These are phyloP conservation scores for Solanum hybrid DNA, from an alignment of 305 asterid species.

Conservation along the genomic window DNA sequence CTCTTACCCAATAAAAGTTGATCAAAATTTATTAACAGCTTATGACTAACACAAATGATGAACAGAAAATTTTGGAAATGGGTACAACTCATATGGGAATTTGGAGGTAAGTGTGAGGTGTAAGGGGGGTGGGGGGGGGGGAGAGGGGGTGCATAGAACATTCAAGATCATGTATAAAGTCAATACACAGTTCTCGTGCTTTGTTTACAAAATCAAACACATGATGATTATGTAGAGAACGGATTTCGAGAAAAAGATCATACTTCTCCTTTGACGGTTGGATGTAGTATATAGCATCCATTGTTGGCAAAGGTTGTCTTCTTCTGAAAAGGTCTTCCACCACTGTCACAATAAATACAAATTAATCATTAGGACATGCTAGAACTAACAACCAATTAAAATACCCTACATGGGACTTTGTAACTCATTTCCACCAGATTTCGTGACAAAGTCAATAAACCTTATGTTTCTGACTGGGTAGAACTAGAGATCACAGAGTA, in stretches of 20 bases:
- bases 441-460: not conserved
- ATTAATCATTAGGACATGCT: not conserved
- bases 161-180: not conserved
- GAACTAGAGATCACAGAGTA: not conserved
- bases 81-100: not conserved
- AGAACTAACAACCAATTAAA: not conserved
- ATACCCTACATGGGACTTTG: not conserved
- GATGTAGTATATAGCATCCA: constrained; percentile 92
- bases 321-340: constrained; percentile 96
- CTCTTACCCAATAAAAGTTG: not conserved
- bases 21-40: not conserved
- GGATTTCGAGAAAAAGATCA: constrained; percentile 14
- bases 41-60: not conserved
- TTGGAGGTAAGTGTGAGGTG: not conserved
- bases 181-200: not conserved
- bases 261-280: constrained; percentile 97
- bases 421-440: not conserved
- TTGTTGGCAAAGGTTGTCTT: constrained; percentile 86
- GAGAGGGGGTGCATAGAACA: not conserved
- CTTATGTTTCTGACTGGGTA: not conserved
- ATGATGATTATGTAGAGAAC: not conserved
- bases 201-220: constrained; percentile 11
- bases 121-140: not conserved
- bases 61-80: constrained; percentile 1
- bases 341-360: constrained; percentile 40